Conservation (phyloP, 768 basidiomycete genomes). For the Chiua virens region DNA sequence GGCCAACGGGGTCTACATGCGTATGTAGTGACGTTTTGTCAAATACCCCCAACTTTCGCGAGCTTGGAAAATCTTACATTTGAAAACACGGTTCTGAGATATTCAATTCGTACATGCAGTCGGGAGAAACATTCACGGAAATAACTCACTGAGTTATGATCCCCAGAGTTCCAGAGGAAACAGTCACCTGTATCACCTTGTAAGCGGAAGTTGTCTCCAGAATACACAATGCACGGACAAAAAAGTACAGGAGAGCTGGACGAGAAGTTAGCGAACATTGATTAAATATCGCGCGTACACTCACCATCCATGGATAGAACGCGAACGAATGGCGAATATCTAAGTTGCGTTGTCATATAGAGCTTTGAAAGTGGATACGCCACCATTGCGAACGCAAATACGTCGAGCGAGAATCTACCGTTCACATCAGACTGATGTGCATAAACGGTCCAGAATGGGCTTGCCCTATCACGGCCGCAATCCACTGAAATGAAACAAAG, state of each 20-base stretch:
- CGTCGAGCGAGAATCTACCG: constrained; percentile 1
- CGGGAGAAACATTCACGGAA: not conserved
- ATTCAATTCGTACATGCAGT: not conserved
- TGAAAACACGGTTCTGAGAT: not conserved
- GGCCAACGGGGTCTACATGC: too few species aligned
- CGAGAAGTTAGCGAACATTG: not conserved
- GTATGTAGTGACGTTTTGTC: too few species aligned
- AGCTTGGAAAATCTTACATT: not conserved
- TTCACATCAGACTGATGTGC: not conserved
- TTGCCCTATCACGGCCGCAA: not conserved
- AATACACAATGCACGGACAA: not conserved
- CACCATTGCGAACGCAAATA: not conserved
- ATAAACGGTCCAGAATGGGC: not conserved
- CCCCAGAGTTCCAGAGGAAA: not conserved
- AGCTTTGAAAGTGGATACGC: not conserved
- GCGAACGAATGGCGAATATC: not conserved
- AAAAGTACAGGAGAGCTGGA: not conserved
- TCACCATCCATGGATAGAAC: constrained; percentile 11
- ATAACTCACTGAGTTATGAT: constrained; percentile 5
- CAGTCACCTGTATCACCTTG: not conserved
- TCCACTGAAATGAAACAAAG: not conserved
- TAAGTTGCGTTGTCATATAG: not conserved
- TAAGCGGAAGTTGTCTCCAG: not conserved
- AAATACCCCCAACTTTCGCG: too few species aligned
- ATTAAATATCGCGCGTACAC: not conserved